Percentiles rank a stretch among this genome's conserved stretches.
These are phyloP conservation scores for Leishmania mexicana DNA, from an alignment of 208 protist species.

Conservation along the genomic window DNA sequence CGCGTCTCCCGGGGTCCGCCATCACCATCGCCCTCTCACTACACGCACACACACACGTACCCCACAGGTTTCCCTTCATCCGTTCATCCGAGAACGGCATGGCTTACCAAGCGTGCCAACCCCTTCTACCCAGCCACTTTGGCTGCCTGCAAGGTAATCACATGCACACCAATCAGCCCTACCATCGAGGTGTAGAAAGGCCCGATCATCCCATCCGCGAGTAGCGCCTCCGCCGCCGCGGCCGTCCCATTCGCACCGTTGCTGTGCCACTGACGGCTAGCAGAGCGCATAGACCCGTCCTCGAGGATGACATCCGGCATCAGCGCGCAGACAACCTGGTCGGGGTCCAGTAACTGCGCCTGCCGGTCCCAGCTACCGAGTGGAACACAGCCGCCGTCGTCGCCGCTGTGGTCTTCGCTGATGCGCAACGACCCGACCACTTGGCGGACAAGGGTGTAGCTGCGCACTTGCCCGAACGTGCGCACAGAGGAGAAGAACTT, in stretches of 20 bases:
- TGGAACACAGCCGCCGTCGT: conserved; percentile 35
- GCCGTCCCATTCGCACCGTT: neutral
- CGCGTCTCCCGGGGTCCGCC: neutral
- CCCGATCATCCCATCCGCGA: conserved; percentile 68
- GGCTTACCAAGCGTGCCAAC: neutral
- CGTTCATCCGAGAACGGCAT: neutral
- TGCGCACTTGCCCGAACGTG: conserved; percentile 42
- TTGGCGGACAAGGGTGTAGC: conserved; percentile 44
- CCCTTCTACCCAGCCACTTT: conserved; percentile 2
- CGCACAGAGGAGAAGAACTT: conserved; percentile 64
- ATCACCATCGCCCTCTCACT: neutral
- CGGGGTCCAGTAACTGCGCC: conserved; percentile 14
- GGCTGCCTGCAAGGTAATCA: conserved; percentile 38
- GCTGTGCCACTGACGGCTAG: neutral
- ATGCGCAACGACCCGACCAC: conserved; percentile 28
- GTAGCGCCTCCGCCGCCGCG: conserved; percentile 22
- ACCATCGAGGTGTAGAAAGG: conserved; percentile 67
- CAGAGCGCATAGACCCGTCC: conserved; percentile 41
- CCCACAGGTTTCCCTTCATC: neutral
- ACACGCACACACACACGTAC: neutral
- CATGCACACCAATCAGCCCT: conserved; percentile 73
- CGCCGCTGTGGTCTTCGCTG: conserved; percentile 31
- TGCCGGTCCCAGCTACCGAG: conserved; percentile 34
- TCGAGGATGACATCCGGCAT: conserved; percentile 39
- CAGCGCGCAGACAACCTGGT: conserved; percentile 44